Evolutionary conservation across 768 basidiomycete species (phyloP).

Genomic region (Naganishia antarctica): DNA sequence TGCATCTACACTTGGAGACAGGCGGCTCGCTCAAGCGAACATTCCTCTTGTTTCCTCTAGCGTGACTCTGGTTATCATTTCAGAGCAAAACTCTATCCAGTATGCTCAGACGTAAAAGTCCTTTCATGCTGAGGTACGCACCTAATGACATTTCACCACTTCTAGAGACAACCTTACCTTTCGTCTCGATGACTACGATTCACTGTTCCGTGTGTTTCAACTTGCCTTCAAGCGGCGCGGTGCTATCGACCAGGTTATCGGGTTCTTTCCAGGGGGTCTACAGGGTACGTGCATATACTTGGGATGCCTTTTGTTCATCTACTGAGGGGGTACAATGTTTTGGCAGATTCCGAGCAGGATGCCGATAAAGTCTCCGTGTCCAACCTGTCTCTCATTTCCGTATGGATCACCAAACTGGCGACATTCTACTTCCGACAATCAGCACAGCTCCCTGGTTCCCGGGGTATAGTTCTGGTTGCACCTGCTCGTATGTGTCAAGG

Average conservation of each 20-base stretch:
- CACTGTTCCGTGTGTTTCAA: background rate
- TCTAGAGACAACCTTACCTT: background rate
- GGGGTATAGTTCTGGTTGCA: background rate
- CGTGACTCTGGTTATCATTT: background rate
- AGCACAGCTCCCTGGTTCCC: background rate
- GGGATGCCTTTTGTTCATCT: background rate
- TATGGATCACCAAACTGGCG: constrained; percentile 19
- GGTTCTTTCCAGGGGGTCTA: background rate
- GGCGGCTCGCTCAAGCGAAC: background rate
- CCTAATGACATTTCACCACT: background rate
- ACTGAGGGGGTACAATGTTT: background rate
- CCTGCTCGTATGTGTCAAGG: background rate
- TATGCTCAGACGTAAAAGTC: background rate
- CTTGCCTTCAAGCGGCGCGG: constrained; percentile 10
- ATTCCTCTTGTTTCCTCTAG: background rate
- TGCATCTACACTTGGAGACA: background rate
- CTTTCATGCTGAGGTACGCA: too few relatives aligned
- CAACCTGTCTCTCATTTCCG: background rate
- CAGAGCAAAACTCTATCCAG: background rate
- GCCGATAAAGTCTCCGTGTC: background rate
- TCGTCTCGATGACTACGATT: background rate
- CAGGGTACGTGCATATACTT: background rate
- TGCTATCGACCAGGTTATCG: constrained; percentile 3
- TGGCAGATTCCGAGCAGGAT: background rate
- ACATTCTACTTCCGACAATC: constrained; percentile 11